These are phyloP conservation scores for Arthrocladium fulminans DNA, from an alignment of 2,329 filamentous ascomycete species.

Conservation along the genomic window DNA sequence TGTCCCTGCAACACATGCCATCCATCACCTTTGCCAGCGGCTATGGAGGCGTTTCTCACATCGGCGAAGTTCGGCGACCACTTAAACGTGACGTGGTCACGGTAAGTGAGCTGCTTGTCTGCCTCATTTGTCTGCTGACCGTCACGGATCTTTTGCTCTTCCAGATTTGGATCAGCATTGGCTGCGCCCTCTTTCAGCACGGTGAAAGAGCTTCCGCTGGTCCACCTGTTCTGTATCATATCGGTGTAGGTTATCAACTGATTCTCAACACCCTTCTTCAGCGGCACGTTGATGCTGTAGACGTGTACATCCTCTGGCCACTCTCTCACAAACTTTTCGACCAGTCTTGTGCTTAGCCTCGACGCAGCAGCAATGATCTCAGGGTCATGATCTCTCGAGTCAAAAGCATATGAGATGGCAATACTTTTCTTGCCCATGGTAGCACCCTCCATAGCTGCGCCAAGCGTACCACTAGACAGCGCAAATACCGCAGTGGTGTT, in stretches of 20 bases:
- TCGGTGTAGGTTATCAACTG: slow-evolving; percentile 71
- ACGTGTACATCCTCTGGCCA: slow-evolving; percentile 69
- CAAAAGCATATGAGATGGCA: slow-evolving; percentile 85
- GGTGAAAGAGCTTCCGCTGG: slow-evolving; percentile 73
- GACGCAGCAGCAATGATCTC: slow-evolving; percentile 70
- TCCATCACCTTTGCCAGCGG: slow-evolving; percentile 71
- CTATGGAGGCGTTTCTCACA: slow-evolving; percentile 78
- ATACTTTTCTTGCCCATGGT: slow-evolving; percentile 62
- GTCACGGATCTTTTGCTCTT: slow-evolving; percentile 66
- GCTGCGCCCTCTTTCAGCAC: slow-evolving; percentile 59
- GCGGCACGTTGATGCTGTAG: slow-evolving; percentile 86
- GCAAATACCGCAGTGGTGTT: slow-evolving; percentile 76
- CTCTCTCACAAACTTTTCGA: slow-evolving; percentile 67
- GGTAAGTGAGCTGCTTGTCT: slow-evolving; percentile 27
- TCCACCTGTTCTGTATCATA: slow-evolving; percentile 89
- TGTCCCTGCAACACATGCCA: slow-evolving; percentile 83
- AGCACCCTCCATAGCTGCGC: slow-evolving; percentile 68
- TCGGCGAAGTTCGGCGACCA: slow-evolving; percentile 85
- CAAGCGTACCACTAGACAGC: slow-evolving; percentile 67
- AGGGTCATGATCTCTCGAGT: slow-evolving; percentile 72
- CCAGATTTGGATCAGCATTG: slow-evolving; percentile 52
- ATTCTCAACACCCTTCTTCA: slow-evolving; percentile 64
- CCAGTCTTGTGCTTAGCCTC: slow-evolving; percentile 62
- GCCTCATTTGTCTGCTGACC: slow-evolving; percentile 40
- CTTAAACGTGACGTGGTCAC: slow-evolving; percentile 82